Conservation (phyloP, 768 basidiomycete species). For the Mycena vulgaris region DNA sequence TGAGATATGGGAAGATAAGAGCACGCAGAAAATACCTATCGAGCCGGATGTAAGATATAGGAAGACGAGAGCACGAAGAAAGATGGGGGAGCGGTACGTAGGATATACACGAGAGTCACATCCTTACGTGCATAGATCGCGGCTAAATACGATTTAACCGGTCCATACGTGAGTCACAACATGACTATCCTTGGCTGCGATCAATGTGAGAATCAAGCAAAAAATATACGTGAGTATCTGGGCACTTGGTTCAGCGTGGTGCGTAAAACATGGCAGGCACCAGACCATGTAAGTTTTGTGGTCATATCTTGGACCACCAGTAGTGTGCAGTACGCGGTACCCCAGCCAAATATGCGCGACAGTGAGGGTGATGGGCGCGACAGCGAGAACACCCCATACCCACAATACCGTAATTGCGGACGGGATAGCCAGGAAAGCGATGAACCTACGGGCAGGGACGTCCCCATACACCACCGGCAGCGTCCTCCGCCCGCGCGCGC, state of each 20-base stretch:
- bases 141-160: no score
- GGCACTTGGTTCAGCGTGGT: background rate
- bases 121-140: no score
- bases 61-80: no score
- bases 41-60: no score
- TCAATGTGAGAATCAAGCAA: conserved; percentile 17
- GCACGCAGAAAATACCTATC: no score
- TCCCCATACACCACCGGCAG: conserved; percentile 34
- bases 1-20: no score
- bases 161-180: no score
- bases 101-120: no score
- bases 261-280: background rate
- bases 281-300: conserved; percentile 41
- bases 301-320: conserved; percentile 23
- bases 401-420: background rate
- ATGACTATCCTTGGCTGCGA: background rate
- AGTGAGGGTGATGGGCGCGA: background rate
- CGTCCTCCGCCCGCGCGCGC: conserved; percentile 31
- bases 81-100: no score
- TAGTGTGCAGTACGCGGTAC: conserved; percentile 27
- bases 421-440: background rate
- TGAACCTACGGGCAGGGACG: conserved; percentile 2
- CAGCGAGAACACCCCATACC: background rate
- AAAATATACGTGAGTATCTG: conserved; percentile 30
- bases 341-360: conserved; percentile 25